These are phyloP conservation scores for Chlorella sp. DNA, from an alignment of 139 green algal genomes.

Conservation along the genomic window DNA sequence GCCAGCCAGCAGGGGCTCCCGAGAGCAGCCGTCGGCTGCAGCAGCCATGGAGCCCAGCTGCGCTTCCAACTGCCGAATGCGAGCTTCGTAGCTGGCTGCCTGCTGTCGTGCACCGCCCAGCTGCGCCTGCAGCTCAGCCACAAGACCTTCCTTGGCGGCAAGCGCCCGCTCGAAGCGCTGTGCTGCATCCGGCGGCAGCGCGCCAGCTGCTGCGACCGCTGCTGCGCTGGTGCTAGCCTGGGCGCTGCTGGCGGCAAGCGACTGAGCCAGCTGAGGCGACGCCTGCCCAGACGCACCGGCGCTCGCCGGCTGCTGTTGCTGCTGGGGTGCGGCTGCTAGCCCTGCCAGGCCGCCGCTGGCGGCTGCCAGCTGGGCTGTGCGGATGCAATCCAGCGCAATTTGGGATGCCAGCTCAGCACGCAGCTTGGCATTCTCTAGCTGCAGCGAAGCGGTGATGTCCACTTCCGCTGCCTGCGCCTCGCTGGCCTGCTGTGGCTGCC, in stretches of 20 bases:
- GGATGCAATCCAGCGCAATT: slow-evolving; percentile 35
- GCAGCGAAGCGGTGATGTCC: slow-evolving; percentile 4
- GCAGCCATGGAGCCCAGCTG: slow-evolving; percentile 24
- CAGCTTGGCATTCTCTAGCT: slow-evolving; percentile 72
- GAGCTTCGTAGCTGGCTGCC: slow-evolving; percentile 37
- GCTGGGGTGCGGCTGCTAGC: neutral
- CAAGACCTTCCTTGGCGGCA: slow-evolving; percentile 62
- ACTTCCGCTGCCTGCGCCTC: neutral
- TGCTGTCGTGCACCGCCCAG: slow-evolving; percentile 13
- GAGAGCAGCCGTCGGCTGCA: neutral
- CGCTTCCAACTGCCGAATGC: slow-evolving; percentile 43
- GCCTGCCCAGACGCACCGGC: neutral
- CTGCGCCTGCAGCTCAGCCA: slow-evolving; percentile 36
- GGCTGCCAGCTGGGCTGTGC: neutral
- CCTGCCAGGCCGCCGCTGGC: neutral
- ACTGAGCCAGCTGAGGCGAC: neutral
- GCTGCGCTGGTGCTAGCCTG: neutral
- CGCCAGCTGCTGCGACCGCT: neutral
- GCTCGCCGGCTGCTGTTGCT: neutral
- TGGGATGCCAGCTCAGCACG: slow-evolving; percentile 67
- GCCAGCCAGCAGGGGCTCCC: neutral
- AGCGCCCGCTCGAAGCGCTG: slow-evolving; percentile 56
- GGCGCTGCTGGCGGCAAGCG: neutral
- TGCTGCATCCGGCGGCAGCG: neutral
- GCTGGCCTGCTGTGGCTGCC: slow-evolving; percentile 22